Base-by-base conservation (phyloP, 2,329 filamentous ascomycete genomes). In the Diaporthe australafricana region DNA sequence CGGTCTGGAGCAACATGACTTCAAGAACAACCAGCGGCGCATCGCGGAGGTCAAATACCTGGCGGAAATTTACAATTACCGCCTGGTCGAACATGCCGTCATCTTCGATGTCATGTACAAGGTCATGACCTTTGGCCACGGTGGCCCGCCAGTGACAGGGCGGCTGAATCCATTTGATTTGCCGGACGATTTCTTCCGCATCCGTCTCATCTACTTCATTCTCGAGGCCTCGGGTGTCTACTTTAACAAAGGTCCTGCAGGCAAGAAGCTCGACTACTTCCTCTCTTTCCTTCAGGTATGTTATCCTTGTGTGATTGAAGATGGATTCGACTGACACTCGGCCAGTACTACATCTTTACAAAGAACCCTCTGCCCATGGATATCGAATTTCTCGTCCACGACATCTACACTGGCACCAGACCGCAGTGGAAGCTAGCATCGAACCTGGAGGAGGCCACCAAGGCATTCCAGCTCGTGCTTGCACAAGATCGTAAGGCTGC, bases 261-360 rank as follows among this genome's bases (percentile, higher is more conserved):
- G 95, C 81, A 98, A 98, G 86, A 99, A 98, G 83, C 88, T 99
- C 12, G 96, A 99, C 79, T 98, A 98, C 81, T 99, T 98, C 82
- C 86, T 99, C 73, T 96, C 93, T 0, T 98, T 98, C 83, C 94
- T 99, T 77, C 95, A 97, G 86, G 91, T 92, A 80, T 63, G 77
- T 78, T 57, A 16, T 35, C 14, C 2, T 1, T 12, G 5, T 8
- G 12, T 30, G 11, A 12, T 5, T 17, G 5, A 20, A 7, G 20
- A 22, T 27, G 14, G 9, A 14, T 12, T 4, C 9, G 5, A 68
- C 70, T 72, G 48, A 72, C 16, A 2, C 27, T 11, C 7, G 35
- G 22, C n/a, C 75, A 94, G 89, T 98, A 98, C 81, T 99, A 99
- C 82, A 92, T 98, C 76, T 91, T 93, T 78, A 95, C 94, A 25